These are phyloP conservation scores for Neonectria neomacrospora DNA, from an alignment of 2,329 filamentous ascomycete species.

Conservation along the genomic window DNA sequence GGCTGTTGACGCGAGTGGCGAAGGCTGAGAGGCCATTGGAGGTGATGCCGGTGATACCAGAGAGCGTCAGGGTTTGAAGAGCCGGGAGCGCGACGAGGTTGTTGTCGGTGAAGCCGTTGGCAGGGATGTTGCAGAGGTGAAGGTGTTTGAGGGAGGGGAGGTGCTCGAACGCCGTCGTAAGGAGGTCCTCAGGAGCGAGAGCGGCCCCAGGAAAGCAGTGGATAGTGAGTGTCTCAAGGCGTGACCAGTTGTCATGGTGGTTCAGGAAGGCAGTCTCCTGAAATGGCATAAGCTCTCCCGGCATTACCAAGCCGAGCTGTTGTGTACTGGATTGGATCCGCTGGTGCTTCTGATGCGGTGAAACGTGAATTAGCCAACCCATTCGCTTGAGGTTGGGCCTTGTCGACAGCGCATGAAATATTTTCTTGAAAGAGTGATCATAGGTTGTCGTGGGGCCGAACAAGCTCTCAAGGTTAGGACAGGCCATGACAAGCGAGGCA, in stretches of 20 bases:
- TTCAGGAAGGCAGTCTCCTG: constrained; percentile 60
- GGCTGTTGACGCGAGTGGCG: constrained; percentile 60
- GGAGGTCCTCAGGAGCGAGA: constrained; percentile 62
- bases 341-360: constrained; percentile 46
- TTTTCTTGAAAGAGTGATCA: constrained; percentile 65
- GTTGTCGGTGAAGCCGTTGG: constrained; percentile 66
- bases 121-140: constrained; percentile 67
- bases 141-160: constrained; percentile 68
- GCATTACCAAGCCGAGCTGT: constrained; percentile 46
- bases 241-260: constrained; percentile 65
- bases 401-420: constrained; percentile 70
- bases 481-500: constrained; percentile 71
- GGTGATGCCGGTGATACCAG: constrained; percentile 66
- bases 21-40: constrained; percentile 67
- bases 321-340: constrained; percentile 45
- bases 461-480: constrained; percentile 71
- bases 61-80: constrained; percentile 65
- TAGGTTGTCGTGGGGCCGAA: constrained; percentile 65
- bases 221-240: constrained; percentile 66
- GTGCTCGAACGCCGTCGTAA: constrained; percentile 60
- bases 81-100: constrained; percentile 66
- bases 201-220: constrained; percentile 68
- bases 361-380: constrained; percentile 66
- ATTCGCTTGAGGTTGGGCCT: constrained; percentile 66
- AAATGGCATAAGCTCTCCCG: constrained; percentile 42